These are phyloP conservation scores for Mycena latifolia DNA, from an alignment of 768 basidiomycete species.

Conservation along the genomic window DNA sequence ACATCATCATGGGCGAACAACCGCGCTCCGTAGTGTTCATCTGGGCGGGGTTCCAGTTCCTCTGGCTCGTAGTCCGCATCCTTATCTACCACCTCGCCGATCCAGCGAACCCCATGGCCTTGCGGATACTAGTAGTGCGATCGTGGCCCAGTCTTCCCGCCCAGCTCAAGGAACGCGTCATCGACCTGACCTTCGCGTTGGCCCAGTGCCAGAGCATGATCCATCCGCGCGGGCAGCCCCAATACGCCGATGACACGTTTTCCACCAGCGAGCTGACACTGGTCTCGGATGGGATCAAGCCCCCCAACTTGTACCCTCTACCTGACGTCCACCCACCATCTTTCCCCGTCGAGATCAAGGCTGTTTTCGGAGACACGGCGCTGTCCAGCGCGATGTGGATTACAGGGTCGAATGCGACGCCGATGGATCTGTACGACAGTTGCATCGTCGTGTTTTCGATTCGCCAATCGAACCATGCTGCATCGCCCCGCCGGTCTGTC, in stretches of 20 bases:
- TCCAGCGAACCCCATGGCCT: conserved; percentile 12
- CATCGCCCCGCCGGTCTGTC: conserved; percentile 8
- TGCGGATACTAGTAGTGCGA: conserved; percentile 24
- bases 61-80: conserved; percentile 40
- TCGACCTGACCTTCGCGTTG: conserved; percentile 34
- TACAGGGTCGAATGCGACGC: conserved; percentile 31
- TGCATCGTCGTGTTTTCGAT: conserved; percentile 40
- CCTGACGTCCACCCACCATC: conserved; percentile 1
- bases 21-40: conserved; percentile 32
- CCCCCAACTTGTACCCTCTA: conserved; percentile 14
- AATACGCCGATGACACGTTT: conserved; percentile 33
- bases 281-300: conserved; percentile 2
- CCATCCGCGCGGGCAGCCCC: conserved; percentile 37
- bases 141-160: conserved; percentile 23
- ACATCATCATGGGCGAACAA: conserved; percentile 33
- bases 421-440: conserved; percentile 44
- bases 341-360: conserved; percentile 30
- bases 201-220: conserved; percentile 26
- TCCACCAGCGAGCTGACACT: background rate
- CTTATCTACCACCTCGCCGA: conserved; percentile 38
- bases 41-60: conserved; percentile 41
- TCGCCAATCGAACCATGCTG: background rate
- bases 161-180: conserved; percentile 35
- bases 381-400: conserved; percentile 43
- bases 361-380: conserved; percentile 41